A percentile compares a stretch with the other conserved stretches of the same genome.
Conservation (phyloP, 345 rosid genomes). For the Cardamine resedifolia region DNA sequence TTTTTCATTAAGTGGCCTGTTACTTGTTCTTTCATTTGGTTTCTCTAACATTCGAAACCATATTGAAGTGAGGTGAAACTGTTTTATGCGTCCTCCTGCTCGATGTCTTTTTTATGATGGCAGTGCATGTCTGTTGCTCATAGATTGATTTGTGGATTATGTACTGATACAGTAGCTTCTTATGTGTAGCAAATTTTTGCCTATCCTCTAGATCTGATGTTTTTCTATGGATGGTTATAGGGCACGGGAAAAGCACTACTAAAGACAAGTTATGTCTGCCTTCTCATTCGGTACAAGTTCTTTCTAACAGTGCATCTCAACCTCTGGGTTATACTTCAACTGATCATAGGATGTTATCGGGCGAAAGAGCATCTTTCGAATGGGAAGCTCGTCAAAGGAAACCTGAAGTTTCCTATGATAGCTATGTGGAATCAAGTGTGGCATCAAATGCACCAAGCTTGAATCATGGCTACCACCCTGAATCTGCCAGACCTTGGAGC, state of each 20-base stretch:
- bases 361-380: conserved; percentile 42
- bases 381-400: conserved; percentile 48
- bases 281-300: conserved; percentile 49
- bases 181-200: not conserved
- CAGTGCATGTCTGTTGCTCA: not conserved
- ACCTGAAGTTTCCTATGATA: conserved; percentile 41
- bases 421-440: conserved; percentile 49
- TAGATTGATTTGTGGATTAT: not conserved
- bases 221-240: conserved; percentile 45
- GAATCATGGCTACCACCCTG: conserved; percentile 44
- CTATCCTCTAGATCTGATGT: conserved; percentile 27
- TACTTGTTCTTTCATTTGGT: conserved; percentile 2
- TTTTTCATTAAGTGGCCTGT: conserved; percentile 24
- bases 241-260: conserved; percentile 43
- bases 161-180: not conserved
- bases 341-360: conserved; percentile 49
- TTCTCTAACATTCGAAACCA: not conserved
- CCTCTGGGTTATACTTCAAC: conserved; percentile 43
- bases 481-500: conserved; percentile 53
- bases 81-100: not conserved
- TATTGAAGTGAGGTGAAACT: not conserved
- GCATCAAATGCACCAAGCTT: conserved; percentile 47
- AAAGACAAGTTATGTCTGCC: conserved; percentile 44
- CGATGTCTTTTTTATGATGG: not conserved
- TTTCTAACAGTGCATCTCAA: conserved; percentile 48